Conservation (phyloP, 306 rosid genomes). For the Urtica urens region DNA sequence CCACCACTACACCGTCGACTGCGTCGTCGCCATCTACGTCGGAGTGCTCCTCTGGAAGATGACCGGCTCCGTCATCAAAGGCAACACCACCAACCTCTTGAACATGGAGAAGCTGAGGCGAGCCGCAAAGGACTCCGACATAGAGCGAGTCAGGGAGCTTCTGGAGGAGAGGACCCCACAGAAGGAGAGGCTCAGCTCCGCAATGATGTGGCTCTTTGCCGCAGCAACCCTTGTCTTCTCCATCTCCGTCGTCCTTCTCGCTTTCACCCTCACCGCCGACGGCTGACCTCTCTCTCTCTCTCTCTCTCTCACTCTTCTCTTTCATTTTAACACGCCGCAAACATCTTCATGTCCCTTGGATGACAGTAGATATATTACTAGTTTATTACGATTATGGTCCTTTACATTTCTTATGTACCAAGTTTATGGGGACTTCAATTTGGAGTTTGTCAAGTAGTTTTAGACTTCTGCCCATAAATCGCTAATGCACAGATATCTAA, state of each 20-base stretch:
- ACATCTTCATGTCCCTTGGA: no score
- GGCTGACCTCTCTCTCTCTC: conserved; percentile 2
- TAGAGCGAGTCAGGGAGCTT: conserved; percentile 70
- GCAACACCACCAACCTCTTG: no score
- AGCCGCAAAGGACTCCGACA: conserved; percentile 82
- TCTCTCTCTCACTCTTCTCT: no score
- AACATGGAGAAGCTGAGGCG: conserved; percentile 33
- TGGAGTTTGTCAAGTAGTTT: no score
- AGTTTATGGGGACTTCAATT: no score
- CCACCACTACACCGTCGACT: conserved; percentile 74
- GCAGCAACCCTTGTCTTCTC: conserved; percentile 36
- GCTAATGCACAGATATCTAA: no score
- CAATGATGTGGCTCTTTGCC: conserved; percentile 35
- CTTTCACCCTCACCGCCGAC: conserved; percentile 48
- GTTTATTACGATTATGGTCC: no score
- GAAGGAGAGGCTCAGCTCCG: conserved; percentile 20
- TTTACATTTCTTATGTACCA: no score
- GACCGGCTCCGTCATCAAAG: conserved; percentile 49
- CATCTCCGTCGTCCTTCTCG: conserved; percentile 51
- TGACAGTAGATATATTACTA: no score
- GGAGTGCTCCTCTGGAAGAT: conserved; percentile 90
- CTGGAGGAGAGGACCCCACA: conserved; percentile 47
- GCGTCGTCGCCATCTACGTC: conserved; percentile 74
- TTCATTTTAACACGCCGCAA: no score
- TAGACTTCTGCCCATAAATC: no score